A percentile compares a stretch with the other conserved stretches of the same genome.
Evolutionary conservation across 108 stramenopile genomes (phyloP).

Genomic region (Discostella stelligeroides): DNA sequence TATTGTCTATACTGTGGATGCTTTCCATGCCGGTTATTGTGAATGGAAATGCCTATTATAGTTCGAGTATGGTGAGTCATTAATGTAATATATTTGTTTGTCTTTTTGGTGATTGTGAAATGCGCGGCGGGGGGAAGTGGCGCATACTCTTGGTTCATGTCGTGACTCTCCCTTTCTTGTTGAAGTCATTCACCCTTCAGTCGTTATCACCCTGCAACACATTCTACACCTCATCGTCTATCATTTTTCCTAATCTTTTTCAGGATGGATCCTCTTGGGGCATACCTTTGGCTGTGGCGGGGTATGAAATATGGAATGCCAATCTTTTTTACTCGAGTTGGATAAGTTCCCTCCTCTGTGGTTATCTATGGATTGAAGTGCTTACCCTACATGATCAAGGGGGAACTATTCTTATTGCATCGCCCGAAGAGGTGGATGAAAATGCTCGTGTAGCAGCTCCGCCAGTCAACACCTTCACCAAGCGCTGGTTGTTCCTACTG

Average conservation of each 20-base stretch:
- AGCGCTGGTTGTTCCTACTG: conserved; percentile 32
- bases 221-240: background rate
- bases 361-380: conserved; percentile 28
- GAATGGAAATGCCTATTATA: conserved; percentile 12
- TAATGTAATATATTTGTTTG: background rate
- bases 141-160: too few relatives aligned
- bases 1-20: conserved; percentile 26
- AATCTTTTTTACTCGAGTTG: conserved; percentile 44
- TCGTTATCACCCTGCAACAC: too few relatives aligned
- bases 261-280: background rate
- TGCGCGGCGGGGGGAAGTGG: too few relatives aligned
- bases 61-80: too few relatives aligned
- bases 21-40: conserved; percentile 28
- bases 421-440: background rate
- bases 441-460: background rate
- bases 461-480: conserved; percentile 18
- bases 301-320: conserved; percentile 44
- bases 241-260: background rate
- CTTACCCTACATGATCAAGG: conserved; percentile 12
- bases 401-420: background rate
- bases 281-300: conserved; percentile 18
- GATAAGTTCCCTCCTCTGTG: conserved; percentile 19
- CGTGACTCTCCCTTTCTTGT: too few relatives aligned
- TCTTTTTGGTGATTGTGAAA: background rate
- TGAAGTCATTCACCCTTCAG: too few relatives aligned